Evolutionary conservation across 2,329 filamentous ascomycete genomes (phyloP), one percentile per base, ranked within the genome.

Genomic region (Acrocalymma vagum): DNA sequence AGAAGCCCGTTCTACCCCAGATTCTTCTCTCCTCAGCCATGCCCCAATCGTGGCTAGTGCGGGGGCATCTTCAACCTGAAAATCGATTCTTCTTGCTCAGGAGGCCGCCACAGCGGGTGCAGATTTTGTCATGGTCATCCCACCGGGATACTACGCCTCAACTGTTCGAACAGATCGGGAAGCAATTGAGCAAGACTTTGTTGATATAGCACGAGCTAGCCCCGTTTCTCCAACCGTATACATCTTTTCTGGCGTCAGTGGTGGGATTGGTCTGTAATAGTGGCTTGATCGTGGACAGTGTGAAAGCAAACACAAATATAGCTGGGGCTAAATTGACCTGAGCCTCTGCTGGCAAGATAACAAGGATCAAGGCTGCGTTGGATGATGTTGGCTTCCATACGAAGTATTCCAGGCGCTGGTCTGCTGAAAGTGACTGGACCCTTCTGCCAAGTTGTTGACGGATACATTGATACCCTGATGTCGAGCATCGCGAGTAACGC

Each of bases 381-480:
- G 37, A 32, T 26, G 29, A 33, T 21, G 9, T 18, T 21, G 29
- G 27, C 4, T 40, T 40, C 13, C 22, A 33, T 14, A 18, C 10
- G 6, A 24, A 24, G 13, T 32, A 33, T 21, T 16, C 37, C 6
- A 32, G 29, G 6, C 27, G 33, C 18, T 33, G 37, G 18, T 18
- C 11, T 14, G 37, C 33, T 7, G 29, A 29, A 9, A 13, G 21
- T n/a, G 28, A 24, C 16, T 7, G 16, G 6, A 15, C 14, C 4
- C 5, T 33, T 22, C 18, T 41, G 33, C 20, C 38, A 33, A 17
- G 38, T 33, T 13, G 28, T 39, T 22, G 29, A 41, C 22, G 38
- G 38, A 6, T 34, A 33, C 18, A 41, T 41, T 13, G 38, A 41
- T 23, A 41, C 34, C 22, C 13, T 41, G n/a, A 26, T 27, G 38